Base-by-base conservation (phyloP, 139 green algal genomes). In the Chlorella sorokiniana region DNA sequence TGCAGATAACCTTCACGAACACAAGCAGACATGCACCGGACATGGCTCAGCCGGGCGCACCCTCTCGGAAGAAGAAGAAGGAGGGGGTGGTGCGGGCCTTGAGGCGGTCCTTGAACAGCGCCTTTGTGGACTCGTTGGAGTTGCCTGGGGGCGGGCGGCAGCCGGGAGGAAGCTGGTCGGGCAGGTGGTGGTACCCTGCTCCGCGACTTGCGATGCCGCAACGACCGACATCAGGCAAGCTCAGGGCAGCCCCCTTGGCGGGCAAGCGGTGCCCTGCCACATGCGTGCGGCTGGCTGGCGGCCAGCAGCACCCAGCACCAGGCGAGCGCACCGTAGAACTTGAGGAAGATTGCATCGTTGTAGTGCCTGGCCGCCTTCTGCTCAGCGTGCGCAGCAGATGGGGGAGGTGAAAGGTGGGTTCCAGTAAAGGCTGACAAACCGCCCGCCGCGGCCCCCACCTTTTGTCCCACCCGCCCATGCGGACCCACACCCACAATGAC, bases 361-460 rank as follows among this genome's bases (percentile, higher is more conserved):
- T 92, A 93, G 56, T 84, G 52, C 63, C 78, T 65, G 16, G 89
- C 89, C 68, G 86, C 83, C 38, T 84, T 84, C 83, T 92, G 84
- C 81, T 76, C 52, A 6, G 22, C 44, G 20, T 14, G 54, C 10
- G 25, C 38, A 25, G 22, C 7, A 54, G 22, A 22, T 1, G 40
- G 2, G 37, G 65, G 23, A 72, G 38, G 37, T 35, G 1, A 20
- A 25, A 52, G 16, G 2, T 16, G 18, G 1, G 10, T 6, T 9
- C 2, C 8, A 16, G 65, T 48, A 35, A 7, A 48, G 31, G 31
- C 7, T 1, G 62, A 7, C 1, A 10, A 22, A 67, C 29, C n/a
- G n/a, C n/a, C n/a, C n/a, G n/a, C n/a, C n/a, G n/a, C n/a, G n/a
- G n/a, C n/a, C n/a, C n/a, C n/a, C n/a, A n/a, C n/a, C n/a, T n/a